Percentiles rank a stretch among this genome's conserved stretches.
Evolutionary conservation across 768 basidiomycete species (phyloP).

Genomic region (Lactarius sanguifluus): DNA sequence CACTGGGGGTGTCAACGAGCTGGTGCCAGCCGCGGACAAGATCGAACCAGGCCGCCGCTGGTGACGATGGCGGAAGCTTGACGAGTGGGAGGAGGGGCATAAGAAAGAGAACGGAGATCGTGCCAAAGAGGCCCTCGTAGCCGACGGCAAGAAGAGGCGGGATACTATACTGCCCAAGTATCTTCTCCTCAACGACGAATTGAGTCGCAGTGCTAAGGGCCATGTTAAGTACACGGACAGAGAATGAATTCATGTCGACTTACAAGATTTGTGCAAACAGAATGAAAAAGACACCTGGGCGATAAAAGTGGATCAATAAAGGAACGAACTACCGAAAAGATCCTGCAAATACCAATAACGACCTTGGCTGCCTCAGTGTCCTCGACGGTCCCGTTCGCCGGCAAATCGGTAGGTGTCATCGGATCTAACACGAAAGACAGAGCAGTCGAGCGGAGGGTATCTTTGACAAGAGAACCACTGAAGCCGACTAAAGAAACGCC

Average conservation of each 20-base stretch:
- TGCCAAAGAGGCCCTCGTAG: slow-evolving; percentile 90
- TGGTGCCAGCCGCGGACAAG: slow-evolving; percentile 87
- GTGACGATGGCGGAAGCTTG: slow-evolving; percentile 57
- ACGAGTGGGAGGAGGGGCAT: slow-evolving; percentile 80
- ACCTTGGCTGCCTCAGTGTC: slow-evolving; percentile 66
- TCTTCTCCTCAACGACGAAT: slow-evolving; percentile 96
- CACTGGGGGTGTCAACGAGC: slow-evolving; percentile 70
- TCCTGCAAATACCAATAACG: slow-evolving; percentile 59
- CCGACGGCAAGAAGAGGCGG: slow-evolving; percentile 92
- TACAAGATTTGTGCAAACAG: slow-evolving; percentile 94
- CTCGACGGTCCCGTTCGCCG: slow-evolving; percentile 48
- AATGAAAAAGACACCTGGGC: slow-evolving; percentile 81
- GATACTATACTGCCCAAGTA: slow-evolving; percentile 84
- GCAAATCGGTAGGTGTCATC: slow-evolving; percentile 33
- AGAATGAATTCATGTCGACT: slow-evolving; percentile 36
- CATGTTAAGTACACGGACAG: slow-evolving; percentile 17
- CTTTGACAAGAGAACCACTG: slow-evolving; percentile 85
- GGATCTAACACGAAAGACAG: slow-evolving; percentile 34
- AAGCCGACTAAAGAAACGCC: slow-evolving; percentile 86
- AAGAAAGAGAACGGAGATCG: slow-evolving; percentile 70
- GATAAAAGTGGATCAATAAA: slow-evolving; percentile 18
- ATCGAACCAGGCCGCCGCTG: slow-evolving; percentile 73
- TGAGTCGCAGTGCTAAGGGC: slow-evolving; percentile 76
- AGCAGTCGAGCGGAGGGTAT: slow-evolving; percentile 53
- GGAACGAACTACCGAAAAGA: slow-evolving; percentile 25